A percentile compares a stretch with the other conserved stretches of the same genome.
Evolutionary conservation across 805 yeast species (phyloP).

Genomic region (Ogataea pignaliae): DNA sequence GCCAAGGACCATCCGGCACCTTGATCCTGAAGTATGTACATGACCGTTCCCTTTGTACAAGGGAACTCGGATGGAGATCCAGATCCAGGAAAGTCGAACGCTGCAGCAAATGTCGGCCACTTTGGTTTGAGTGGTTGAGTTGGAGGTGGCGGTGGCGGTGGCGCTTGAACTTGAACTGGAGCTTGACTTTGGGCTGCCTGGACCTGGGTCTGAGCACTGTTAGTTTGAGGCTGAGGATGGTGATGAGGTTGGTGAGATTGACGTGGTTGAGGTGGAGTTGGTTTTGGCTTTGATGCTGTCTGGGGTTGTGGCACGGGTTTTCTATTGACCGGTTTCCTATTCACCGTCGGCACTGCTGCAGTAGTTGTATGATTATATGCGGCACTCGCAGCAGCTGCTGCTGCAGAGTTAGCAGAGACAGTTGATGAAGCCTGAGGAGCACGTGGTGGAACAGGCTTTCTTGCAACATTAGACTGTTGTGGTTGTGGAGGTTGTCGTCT

Average conservation of each 20-base stretch:
- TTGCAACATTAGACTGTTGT: constrained; percentile 8
- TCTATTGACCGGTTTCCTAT: constrained; percentile 26
- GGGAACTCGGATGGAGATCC: constrained; percentile 81
- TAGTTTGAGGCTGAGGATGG: constrained; percentile 5
- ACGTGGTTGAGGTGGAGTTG: constrained; percentile 21
- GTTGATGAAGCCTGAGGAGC: constrained; percentile 24
- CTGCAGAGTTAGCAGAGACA: constrained; percentile 31
- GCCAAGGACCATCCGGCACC: constrained; percentile 96
- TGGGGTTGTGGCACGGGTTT: constrained; percentile 21
- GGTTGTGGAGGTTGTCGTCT: background rate
- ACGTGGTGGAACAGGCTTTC: constrained; percentile 34
- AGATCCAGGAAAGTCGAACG: constrained; percentile 84
- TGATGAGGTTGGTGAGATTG: constrained; percentile 11
- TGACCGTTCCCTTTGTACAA: constrained; percentile 67
- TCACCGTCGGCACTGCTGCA: constrained; percentile 21
- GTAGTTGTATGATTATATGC: constrained; percentile 34
- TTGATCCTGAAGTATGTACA: constrained; percentile 66
- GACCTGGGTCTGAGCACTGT: constrained; percentile 1
- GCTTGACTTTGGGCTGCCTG: constrained; percentile 5
- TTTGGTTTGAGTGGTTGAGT: constrained; percentile 58
- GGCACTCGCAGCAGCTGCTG: constrained; percentile 35
- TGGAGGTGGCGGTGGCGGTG: constrained; percentile 57
- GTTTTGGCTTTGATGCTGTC: constrained; percentile 21
- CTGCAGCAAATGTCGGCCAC: constrained; percentile 76
- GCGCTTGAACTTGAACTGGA: background rate